phyloP scores from a whole-genome alignment of 139 green algal species.

The Asterochloris sp. region DNA sequence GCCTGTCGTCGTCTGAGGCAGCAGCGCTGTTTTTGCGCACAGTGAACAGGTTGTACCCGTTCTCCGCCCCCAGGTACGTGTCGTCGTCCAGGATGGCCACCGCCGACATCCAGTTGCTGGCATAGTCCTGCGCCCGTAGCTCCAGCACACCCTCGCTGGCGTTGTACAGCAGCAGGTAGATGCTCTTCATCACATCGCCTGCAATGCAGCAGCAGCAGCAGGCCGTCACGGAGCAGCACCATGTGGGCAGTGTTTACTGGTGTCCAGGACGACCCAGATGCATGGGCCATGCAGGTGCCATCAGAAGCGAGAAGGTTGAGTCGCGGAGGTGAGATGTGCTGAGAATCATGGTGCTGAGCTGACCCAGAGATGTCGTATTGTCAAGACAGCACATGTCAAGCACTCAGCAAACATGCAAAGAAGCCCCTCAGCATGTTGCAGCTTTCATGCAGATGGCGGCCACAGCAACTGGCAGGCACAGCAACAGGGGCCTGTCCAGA shows the following conservation, averaged over 20 bases:
- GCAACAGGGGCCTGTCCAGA: neutral
- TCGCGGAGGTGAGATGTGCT: too few relatives aligned
- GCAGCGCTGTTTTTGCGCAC: constrained; percentile 73
- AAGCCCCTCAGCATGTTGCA: too few relatives aligned
- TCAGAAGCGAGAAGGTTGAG: too few relatives aligned
- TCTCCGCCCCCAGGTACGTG: constrained; percentile 75
- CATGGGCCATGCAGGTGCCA: too few relatives aligned
- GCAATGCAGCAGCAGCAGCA: neutral
- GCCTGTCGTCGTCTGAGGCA: constrained; percentile 83
- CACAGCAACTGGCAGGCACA: neutral
- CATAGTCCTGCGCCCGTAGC: constrained; percentile 72
- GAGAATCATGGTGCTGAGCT: too few relatives aligned
- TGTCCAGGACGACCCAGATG: too few relatives aligned
- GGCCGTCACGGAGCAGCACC: too few relatives aligned
- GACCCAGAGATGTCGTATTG: too few relatives aligned
- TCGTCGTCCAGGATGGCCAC: constrained; percentile 89
- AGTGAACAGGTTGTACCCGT: constrained; percentile 86
- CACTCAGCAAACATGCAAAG: too few relatives aligned
- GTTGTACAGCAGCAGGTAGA: constrained; percentile 81
- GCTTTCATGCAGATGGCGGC: too few relatives aligned
- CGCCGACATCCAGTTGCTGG: constrained; percentile 87
- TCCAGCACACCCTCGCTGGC: constrained; percentile 74
- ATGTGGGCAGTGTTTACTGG: too few relatives aligned
- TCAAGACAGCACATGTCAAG: too few relatives aligned
- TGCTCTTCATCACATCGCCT: constrained; percentile 95